Evolutionary conservation across 2,329 filamentous ascomycete species (phyloP), one percentile per base, ranked within the genome.

Genomic region (Colletotrichum godetiae): DNA sequence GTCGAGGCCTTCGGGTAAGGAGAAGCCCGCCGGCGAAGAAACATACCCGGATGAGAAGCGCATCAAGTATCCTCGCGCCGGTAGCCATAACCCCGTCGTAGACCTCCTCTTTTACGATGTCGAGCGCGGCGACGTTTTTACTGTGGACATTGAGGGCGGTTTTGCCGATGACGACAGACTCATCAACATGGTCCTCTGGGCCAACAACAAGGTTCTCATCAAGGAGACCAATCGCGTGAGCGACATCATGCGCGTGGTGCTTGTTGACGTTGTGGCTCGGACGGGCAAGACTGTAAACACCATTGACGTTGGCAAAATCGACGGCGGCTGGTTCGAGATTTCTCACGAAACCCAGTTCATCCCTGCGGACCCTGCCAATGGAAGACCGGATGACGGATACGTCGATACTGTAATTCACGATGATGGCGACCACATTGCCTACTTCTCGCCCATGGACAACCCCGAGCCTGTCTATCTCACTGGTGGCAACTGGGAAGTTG

Each of bases 51-150:
- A 98, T 79, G 92, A 96, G 46, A 91, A 93, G 75, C 86, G 95
- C 77, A 97, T 99, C 89, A 99, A 99, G 83, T 99, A 99, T 79
- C 97, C 97, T 60, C 98, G 98, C 82, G 93, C 97, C 24, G 97
- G 97, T 4, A 92, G 95, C 2, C 95, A 96, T 59, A 99, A 99
- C 81, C 97, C 97, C 0, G 90, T 94, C 15, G 96, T 99, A 4
- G 92, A 95, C 74, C 84, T 99, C 37, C 89, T 94, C 67, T 97
- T 98, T 82, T 98, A 96, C 82, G 95, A 98, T 76, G 87, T 98
- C 24, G 87, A 87, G 11, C 93, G 92, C 78, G 89, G 89, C 1
- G 92, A 98, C 72, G 89, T 93, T 10, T 98, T 98, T 80, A 90
- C 91, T 22, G 93, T 98, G 33, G 87, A 93, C 10, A 92, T 96